Conservation (phyloP, 2,329 filamentous ascomycete species). For the Macrophomina tecta region DNA sequence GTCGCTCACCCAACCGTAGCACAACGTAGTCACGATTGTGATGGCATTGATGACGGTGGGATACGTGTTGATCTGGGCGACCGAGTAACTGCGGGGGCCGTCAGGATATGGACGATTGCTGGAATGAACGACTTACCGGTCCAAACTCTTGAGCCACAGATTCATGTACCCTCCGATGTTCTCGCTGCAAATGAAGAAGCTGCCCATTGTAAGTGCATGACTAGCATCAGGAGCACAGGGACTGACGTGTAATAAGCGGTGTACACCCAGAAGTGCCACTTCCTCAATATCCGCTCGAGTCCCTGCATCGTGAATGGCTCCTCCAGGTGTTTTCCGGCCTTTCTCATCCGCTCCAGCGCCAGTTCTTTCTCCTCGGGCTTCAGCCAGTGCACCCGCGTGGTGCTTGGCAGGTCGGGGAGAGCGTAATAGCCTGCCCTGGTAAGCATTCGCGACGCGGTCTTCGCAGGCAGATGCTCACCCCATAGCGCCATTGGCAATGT, state of each 20-base stretch:
- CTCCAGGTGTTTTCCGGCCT: slow-evolving; percentile 12
- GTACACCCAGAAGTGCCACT: slow-evolving; percentile 24
- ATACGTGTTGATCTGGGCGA: slow-evolving; percentile 57
- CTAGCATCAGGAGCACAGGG: not conserved
- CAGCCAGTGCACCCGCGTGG: slow-evolving; percentile 31
- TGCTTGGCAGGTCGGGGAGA: slow-evolving; percentile 39
- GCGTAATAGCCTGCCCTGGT: slow-evolving; percentile 9
- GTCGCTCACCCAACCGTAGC: slow-evolving; percentile 16
- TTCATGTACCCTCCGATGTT: slow-evolving; percentile 21
- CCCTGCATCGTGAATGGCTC: slow-evolving; percentile 13
- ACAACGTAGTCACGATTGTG: slow-evolving; percentile 57
- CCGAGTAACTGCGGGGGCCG: slow-evolving; percentile 46
- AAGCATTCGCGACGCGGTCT: not conserved
- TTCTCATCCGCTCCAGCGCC: slow-evolving; percentile 36
- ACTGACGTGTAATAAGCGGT: slow-evolving; percentile 21
- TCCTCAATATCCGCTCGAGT: not conserved
- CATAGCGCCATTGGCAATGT: slow-evolving; percentile 40
- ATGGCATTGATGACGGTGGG: slow-evolving; percentile 63
- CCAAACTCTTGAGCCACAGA: slow-evolving; percentile 19
- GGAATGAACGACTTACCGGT: not conserved
- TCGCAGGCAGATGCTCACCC: slow-evolving; percentile 31
- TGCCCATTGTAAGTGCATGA: not conserved
- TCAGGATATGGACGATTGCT: not conserved
- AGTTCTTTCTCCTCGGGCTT: slow-evolving; percentile 39
- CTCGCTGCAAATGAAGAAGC: slow-evolving; percentile 23